Evolutionary conservation across 106 monocot species (phyloP).

Genomic region (Agapanthus africanus): DNA sequence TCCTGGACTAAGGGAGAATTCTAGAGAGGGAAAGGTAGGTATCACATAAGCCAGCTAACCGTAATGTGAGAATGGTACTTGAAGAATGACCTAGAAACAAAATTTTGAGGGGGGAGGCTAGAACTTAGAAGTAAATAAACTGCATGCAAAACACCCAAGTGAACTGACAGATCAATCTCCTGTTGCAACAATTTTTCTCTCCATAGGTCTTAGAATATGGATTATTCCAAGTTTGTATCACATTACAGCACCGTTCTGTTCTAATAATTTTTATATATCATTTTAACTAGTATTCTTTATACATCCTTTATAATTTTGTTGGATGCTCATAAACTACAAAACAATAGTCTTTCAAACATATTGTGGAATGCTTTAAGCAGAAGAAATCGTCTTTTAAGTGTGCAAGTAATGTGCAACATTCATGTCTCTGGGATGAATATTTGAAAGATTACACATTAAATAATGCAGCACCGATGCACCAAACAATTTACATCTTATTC

Average conservation of each 20-base stretch:
- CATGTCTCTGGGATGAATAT: too few relatives aligned
- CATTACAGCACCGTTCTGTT: background rate
- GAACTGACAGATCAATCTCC: too few relatives aligned
- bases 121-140: background rate
- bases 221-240: background rate
- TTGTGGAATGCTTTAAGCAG: background rate
- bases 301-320: background rate
- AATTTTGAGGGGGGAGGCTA: background rate
- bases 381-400: too few relatives aligned
- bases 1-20: too few relatives aligned
- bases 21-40: too few relatives aligned
- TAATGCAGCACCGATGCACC: too few relatives aligned
- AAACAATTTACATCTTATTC: too few relatives aligned
- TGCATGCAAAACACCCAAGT: background rate
- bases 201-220: background rate
- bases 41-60: constrained; percentile 31
- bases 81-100: constrained; percentile 1
- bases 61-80: constrained; percentile 29
- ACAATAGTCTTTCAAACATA: background rate
- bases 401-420: too few relatives aligned
- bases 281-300: background rate
- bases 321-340: background rate
- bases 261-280: too few relatives aligned
- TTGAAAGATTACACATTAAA: too few relatives aligned
- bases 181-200: background rate